These are phyloP conservation scores for Thoreauomyces humboldtii DNA, from an alignment of 192 early-diverging fungal genomes.

Conservation along the genomic window DNA sequence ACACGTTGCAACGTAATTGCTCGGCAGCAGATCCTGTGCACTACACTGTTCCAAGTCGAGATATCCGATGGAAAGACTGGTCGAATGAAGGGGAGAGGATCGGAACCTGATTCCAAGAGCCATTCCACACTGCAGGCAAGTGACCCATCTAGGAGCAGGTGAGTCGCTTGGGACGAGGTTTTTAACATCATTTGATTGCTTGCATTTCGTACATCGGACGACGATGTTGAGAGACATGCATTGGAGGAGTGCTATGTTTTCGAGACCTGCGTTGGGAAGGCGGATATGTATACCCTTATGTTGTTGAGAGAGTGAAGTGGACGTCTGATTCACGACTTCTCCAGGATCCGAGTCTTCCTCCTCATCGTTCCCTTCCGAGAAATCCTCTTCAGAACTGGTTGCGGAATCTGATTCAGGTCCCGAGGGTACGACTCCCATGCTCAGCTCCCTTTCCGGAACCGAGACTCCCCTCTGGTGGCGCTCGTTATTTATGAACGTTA, in stretches of 20 bases:
- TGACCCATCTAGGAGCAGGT: neutral
- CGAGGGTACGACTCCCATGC: too few relatives aligned
- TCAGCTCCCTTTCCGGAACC: too few relatives aligned
- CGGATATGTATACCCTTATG: constrained; percentile 75
- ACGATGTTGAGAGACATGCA: constrained; percentile 62
- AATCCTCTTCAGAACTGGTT: too few relatives aligned
- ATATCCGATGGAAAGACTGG: constrained; percentile 60
- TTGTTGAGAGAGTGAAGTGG: too few relatives aligned
- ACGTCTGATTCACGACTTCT: too few relatives aligned
- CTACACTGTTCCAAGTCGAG: constrained; percentile 70
- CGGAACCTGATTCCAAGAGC: constrained; percentile 45
- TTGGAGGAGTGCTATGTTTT: constrained; percentile 66
- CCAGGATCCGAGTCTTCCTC: too few relatives aligned
- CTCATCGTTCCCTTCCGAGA: too few relatives aligned
- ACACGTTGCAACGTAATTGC: constrained; percentile 68
- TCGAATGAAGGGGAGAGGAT: constrained; percentile 58
- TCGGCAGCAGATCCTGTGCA: constrained; percentile 72
- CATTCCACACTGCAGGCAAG: neutral
- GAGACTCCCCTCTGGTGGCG: too few relatives aligned
- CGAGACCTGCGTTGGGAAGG: constrained; percentile 56
- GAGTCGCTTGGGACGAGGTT: neutral
- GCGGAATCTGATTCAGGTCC: too few relatives aligned
- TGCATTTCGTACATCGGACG: constrained; percentile 78
- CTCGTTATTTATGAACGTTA: constrained; percentile 35
- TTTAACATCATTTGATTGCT: constrained; percentile 48